Percentiles rank a stretch among this genome's conserved stretches.
phyloP scores from a whole-genome alignment of 768 basidiomycete genomes.

The Auricularia sp. region DNA sequence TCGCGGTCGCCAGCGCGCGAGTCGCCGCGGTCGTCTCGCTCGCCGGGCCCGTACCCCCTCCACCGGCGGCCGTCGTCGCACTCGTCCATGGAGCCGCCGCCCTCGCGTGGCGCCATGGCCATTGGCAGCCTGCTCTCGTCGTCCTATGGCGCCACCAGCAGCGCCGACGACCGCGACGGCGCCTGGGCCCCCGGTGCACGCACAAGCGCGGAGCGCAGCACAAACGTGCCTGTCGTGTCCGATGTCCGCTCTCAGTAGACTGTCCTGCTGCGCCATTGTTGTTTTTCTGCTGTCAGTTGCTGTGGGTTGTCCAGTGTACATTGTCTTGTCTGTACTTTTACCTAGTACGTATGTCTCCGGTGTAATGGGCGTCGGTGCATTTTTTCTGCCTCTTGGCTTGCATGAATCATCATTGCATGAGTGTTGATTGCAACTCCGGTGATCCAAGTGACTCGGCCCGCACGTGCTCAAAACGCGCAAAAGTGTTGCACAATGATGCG shows the following conservation, averaged over 20 bases:
- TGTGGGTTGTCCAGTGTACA: background rate
- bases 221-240: background rate
- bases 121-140: constrained; percentile 63
- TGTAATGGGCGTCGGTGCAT: background rate
- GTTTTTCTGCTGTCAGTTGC: background rate
- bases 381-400: background rate
- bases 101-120: constrained; percentile 66
- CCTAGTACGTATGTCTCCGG: background rate
- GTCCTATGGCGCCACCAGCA: background rate
- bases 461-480: too few species aligned
- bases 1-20: constrained; percentile 41
- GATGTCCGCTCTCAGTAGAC: background rate
- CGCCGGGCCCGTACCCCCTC: background rate
- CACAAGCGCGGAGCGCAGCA: constrained; percentile 3
- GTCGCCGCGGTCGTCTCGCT: constrained; percentile 19
- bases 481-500: background rate
- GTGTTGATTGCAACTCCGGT: too few species aligned
- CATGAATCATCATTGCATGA: too few species aligned
- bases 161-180: background rate
- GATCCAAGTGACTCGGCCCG: too few species aligned
- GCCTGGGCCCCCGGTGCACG: background rate
- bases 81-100: constrained; percentile 32
- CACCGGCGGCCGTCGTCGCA: background rate
- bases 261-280: background rate
- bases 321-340: background rate